Conservation (phyloP, 1,284 basidiomycete genomes). For the Ceratobasidium sp. region DNA sequence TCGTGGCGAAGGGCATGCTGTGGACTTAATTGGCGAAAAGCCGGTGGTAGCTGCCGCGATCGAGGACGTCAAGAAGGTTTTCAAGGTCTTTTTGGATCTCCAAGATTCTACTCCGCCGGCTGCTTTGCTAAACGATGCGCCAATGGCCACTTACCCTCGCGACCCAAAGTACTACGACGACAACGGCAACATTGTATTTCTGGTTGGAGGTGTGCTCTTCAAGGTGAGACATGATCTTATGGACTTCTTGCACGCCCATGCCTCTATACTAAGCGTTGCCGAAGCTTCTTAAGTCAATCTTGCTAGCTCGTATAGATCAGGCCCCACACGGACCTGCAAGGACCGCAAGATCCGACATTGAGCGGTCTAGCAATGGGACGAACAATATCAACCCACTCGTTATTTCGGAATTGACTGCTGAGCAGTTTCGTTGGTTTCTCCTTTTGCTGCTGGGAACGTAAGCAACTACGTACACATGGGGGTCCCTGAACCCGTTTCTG, state of each 20-base stretch:
- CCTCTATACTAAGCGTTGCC: too few relatives aligned
- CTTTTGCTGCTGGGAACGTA: slow-evolving; percentile 1
- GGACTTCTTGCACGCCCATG: too few relatives aligned
- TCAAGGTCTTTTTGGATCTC: slow-evolving; percentile 76
- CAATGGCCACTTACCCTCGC: neutral
- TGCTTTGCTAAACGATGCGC: too few relatives aligned
- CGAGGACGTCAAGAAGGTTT: slow-evolving; percentile 76
- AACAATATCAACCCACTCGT: neutral
- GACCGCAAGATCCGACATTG: too few relatives aligned
- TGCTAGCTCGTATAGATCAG: too few relatives aligned
- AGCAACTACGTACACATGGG: neutral
- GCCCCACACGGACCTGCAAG: too few relatives aligned
- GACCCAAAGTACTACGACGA: neutral
- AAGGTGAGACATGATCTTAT: slow-evolving; percentile 8
- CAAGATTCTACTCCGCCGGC: slow-evolving; percentile 75
- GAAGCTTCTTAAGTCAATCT: too few relatives aligned
- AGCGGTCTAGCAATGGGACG: neutral
- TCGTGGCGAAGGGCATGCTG: slow-evolving; percentile 54
- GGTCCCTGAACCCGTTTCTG: neutral
- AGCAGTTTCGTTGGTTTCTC: slow-evolving; percentile 12
- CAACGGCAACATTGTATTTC: neutral
- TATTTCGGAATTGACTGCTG: neutral
- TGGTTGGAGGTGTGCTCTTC: neutral
- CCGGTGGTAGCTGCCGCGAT: slow-evolving; percentile 77
- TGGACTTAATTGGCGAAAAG: slow-evolving; percentile 89